phyloP scores from a whole-genome alignment of 2,329 filamentous ascomycete species.

The Torrubiellomyces zombiae region DNA sequence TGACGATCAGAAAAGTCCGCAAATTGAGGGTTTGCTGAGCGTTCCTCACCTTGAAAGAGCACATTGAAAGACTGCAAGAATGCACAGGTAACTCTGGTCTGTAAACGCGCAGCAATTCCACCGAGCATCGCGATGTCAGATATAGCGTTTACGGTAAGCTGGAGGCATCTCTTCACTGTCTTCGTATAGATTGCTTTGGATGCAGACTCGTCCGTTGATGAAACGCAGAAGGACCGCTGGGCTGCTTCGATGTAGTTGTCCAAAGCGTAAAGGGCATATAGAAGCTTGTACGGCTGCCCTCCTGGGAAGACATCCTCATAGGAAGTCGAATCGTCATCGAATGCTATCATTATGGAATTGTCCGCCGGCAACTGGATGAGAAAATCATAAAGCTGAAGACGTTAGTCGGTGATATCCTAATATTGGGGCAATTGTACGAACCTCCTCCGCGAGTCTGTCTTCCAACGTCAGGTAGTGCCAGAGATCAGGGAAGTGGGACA shows the following conservation, averaged over 20 bases:
- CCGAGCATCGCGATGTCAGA: slow-evolving; percentile 37
- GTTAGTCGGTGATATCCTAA: slow-evolving; percentile 6
- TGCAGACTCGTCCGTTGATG: no score
- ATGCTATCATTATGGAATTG: slow-evolving; percentile 38
- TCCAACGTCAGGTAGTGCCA: slow-evolving; percentile 67
- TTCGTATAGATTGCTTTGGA: slow-evolving; percentile 11
- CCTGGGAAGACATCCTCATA: slow-evolving; percentile 50
- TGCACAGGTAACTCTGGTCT: slow-evolving; percentile 11
- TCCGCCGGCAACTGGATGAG: slow-evolving; percentile 54
- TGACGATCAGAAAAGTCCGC: no score
- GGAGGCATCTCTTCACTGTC: slow-evolving; percentile 21
- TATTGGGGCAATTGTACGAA: slow-evolving; percentile 21
- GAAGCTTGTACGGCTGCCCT: slow-evolving; percentile 51
- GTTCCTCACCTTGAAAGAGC: slow-evolving; percentile 13
- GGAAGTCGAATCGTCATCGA: slow-evolving; percentile 35
- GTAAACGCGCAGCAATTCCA: slow-evolving; percentile 9
- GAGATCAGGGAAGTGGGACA: slow-evolving; percentile 68
- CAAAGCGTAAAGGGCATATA: slow-evolving; percentile 57
- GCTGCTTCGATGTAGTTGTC: slow-evolving; percentile 37
- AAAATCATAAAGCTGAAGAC: slow-evolving; percentile 47
- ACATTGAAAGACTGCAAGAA: slow-evolving; percentile 13
- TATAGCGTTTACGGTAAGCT: slow-evolving; percentile 42
- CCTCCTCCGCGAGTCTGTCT: slow-evolving; percentile 50
- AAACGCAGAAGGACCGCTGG: no score
- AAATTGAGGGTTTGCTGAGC: no score